Conservation (phyloP, 2,329 filamentous ascomycete genomes). For the Aureobasidium sp. region DNA sequence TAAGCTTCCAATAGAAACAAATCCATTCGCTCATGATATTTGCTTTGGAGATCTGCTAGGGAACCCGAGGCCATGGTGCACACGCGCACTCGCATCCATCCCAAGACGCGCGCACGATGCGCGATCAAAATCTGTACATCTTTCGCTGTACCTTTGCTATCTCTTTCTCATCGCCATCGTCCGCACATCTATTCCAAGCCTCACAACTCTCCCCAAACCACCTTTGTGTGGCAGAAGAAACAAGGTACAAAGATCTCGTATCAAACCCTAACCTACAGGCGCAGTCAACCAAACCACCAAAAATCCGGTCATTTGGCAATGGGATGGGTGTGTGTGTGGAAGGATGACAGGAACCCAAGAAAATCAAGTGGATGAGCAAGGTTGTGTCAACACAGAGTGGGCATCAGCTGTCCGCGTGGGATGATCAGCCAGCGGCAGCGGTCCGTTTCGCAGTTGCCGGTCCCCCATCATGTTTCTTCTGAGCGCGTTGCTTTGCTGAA, state of each 20-base stretch:
- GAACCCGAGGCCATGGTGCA: background rate
- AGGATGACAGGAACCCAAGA: background rate
- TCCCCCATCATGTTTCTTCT: no score
- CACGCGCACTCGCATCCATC: background rate
- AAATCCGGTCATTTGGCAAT: conserved; percentile 6
- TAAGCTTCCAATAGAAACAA: background rate
- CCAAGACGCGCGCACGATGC: background rate
- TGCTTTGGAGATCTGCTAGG: background rate
- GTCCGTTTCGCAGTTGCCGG: background rate
- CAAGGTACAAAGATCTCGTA: background rate
- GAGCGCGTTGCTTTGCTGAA: background rate
- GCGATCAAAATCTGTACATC: background rate
- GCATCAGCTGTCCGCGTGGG: background rate
- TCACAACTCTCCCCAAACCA: background rate
- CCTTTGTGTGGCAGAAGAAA: background rate
- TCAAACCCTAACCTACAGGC: background rate
- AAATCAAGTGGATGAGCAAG: background rate
- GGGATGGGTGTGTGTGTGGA: background rate
- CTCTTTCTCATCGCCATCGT: background rate
- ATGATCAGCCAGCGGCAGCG: background rate
- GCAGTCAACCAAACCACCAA: background rate
- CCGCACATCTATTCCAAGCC: background rate
- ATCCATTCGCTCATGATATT: background rate
- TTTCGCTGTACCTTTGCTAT: background rate
- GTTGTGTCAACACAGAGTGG: background rate